phyloP scores from a whole-genome alignment of 176 grass and related monocot genomes.

The Chloris gayana region DNA sequence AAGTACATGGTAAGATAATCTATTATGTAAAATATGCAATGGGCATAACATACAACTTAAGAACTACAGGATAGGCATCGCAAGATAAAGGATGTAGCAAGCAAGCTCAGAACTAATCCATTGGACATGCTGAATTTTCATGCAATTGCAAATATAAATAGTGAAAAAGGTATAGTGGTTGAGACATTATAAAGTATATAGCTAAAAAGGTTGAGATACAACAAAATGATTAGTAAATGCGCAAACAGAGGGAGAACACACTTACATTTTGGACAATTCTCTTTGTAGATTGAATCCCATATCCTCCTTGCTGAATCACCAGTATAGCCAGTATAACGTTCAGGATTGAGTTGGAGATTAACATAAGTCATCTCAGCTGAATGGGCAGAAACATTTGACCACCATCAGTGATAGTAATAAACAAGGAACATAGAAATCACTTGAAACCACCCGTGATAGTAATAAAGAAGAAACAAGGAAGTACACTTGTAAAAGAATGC shows the following conservation, averaged over 20 bases:
- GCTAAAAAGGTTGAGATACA: not conserved
- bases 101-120: not conserved
- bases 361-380: slow-evolving; percentile 97
- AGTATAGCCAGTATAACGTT: slow-evolving; percentile 94
- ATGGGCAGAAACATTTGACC: slow-evolving; percentile 24
- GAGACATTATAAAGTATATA: too few relatives aligned
- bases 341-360: slow-evolving; percentile 91
- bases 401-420: slow-evolving; percentile 3
- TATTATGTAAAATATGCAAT: slow-evolving; percentile 5
- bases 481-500: slow-evolving; percentile 5
- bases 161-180: not conserved
- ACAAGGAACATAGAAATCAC: not conserved
- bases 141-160: slow-evolving; percentile 8
- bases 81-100: not conserved
- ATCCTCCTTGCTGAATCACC: slow-evolving; percentile 85
- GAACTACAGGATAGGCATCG: not conserved
- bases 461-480: too few relatives aligned
- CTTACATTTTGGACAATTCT: slow-evolving; percentile 98
- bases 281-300: slow-evolving; percentile 96
- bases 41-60: not conserved
- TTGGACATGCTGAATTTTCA: not conserved
- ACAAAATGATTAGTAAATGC: not conserved
- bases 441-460: not conserved
- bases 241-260: not conserved
- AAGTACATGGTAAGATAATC: not conserved